Conservation (phyloP, 2,329 filamentous ascomycete species). For the Cercospora janseana region DNA sequence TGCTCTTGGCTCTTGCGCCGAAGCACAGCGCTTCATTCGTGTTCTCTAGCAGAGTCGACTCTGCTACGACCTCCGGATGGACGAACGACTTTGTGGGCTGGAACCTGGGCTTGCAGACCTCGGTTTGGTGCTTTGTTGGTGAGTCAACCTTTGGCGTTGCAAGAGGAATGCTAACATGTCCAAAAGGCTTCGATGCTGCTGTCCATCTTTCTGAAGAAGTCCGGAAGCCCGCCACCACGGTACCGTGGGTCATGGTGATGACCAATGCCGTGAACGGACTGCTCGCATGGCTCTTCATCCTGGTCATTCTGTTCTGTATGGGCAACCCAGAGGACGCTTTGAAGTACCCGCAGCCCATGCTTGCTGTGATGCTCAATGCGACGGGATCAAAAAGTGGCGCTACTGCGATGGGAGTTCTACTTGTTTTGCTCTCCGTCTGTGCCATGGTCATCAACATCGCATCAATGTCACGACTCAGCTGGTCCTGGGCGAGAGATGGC, state of each 20-base stretch:
- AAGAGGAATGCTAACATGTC: slow-evolving; percentile 10
- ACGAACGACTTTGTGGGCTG: slow-evolving; percentile 27
- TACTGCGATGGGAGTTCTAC: slow-evolving; percentile 22
- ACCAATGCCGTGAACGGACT: slow-evolving; percentile 27
- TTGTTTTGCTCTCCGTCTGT: slow-evolving; percentile 18
- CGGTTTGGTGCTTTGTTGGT: slow-evolving; percentile 31
- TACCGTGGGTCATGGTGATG: slow-evolving; percentile 29
- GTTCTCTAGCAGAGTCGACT: slow-evolving; percentile 22
- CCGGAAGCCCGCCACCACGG: slow-evolving; percentile 22
- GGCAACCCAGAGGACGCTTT: slow-evolving; percentile 25
- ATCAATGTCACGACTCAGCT: slow-evolving; percentile 29
- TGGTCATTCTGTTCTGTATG: slow-evolving; percentile 27
- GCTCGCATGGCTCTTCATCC: slow-evolving; percentile 27
- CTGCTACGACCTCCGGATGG: slow-evolving; percentile 27
- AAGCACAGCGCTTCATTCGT: slow-evolving; percentile 26
- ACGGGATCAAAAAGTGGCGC: slow-evolving; percentile 24
- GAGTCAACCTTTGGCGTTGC: background rate
- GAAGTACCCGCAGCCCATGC: slow-evolving; percentile 25
- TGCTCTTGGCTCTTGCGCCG: slow-evolving; percentile 25
- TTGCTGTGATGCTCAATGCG: slow-evolving; percentile 26
- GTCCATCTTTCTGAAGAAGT: slow-evolving; percentile 29
- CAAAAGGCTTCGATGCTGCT: slow-evolving; percentile 24
- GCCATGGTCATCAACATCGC: slow-evolving; percentile 25
- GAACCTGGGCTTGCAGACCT: slow-evolving; percentile 28
- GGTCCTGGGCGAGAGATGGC: slow-evolving; percentile 32